Evolutionary conservation across 202 grass and related monocot genomes (phyloP).

Genomic region (Brachypodium distachyon): DNA sequence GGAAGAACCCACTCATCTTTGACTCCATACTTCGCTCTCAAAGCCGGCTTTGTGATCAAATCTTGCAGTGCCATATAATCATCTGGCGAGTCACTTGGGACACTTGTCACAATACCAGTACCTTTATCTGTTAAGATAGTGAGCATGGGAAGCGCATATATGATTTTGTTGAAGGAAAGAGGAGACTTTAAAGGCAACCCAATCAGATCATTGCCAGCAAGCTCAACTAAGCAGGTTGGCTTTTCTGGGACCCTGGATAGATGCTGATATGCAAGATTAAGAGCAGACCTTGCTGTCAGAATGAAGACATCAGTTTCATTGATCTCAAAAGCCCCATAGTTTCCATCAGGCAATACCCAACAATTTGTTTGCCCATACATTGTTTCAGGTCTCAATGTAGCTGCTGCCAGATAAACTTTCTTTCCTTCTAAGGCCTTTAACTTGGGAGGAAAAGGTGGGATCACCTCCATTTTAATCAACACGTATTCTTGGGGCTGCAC

Average conservation of each 20-base stretch:
- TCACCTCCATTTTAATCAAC: slow-evolving; percentile 80
- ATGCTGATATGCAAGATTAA: slow-evolving; percentile 83
- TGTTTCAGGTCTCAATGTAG: slow-evolving; percentile 75
- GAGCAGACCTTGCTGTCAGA: slow-evolving; percentile 58
- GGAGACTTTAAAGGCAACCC: slow-evolving; percentile 66
- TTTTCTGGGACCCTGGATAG: slow-evolving; percentile 56
- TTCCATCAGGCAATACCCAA: slow-evolving; percentile 82
- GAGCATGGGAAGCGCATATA: slow-evolving; percentile 86
- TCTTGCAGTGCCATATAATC: slow-evolving; percentile 79
- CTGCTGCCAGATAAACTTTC: slow-evolving; percentile 76
- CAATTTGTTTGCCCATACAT: slow-evolving; percentile 96
- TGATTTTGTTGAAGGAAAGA: slow-evolving; percentile 57
- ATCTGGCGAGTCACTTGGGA: slow-evolving; percentile 89
- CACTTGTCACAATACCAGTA: slow-evolving; percentile 86
- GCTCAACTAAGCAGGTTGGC: slow-evolving; percentile 61
- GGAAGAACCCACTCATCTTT: slow-evolving; percentile 88
- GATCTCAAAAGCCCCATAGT: slow-evolving; percentile 82
- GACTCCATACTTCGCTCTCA: slow-evolving; percentile 68
- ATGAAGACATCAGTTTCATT: slow-evolving; percentile 86
- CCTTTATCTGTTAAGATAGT: slow-evolving; percentile 81
- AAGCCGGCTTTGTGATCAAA: slow-evolving; percentile 57
- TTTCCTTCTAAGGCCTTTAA: slow-evolving; percentile 73
- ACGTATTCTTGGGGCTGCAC: slow-evolving; percentile 83
- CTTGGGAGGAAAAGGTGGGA: slow-evolving; percentile 57
- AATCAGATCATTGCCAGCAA: slow-evolving; percentile 75